Percentiles rank a stretch among this genome's conserved stretches.
These are phyloP conservation scores for Bipolaris victoriae DNA, from an alignment of 2,329 filamentous ascomycete species.

Conservation along the genomic window DNA sequence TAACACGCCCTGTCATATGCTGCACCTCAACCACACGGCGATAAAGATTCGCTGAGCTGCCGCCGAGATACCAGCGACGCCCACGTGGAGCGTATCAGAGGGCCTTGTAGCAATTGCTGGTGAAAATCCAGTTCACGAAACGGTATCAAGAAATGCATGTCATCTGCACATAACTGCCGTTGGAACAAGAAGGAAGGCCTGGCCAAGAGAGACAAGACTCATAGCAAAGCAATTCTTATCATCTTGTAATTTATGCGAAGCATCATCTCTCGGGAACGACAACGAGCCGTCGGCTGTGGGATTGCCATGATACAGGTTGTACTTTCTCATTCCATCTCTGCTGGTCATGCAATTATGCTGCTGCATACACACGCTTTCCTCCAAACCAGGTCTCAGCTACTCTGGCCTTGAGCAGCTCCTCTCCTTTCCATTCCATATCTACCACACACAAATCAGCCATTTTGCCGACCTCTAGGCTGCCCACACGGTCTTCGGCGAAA, in stretches of 20 bases:
- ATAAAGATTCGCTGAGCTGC: neutral
- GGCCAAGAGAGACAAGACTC: neutral
- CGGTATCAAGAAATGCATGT: neutral
- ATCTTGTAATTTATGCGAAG: neutral
- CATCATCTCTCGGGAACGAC: neutral
- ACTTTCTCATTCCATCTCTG: neutral
- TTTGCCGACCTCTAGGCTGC: slow-evolving; percentile 59
- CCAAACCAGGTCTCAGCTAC: slow-evolving; percentile 62
- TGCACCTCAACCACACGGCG: neutral
- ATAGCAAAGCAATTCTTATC: neutral
- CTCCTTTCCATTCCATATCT: slow-evolving; percentile 58
- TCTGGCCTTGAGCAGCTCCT: slow-evolving; percentile 54
- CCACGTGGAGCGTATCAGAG: neutral
- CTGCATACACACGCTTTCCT: slow-evolving; percentile 46
- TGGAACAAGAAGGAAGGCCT: too few species aligned
- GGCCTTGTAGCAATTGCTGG: neutral
- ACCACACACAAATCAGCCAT: slow-evolving; percentile 65
- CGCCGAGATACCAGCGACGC: neutral
- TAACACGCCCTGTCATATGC: neutral
- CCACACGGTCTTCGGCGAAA: slow-evolving; percentile 63
- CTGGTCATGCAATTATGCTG: neutral
- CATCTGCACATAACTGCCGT: neutral
- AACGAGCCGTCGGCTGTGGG: neutral
- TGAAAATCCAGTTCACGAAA: neutral
- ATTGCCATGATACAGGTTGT: neutral